These are phyloP conservation scores for Fraxinus paxiana DNA, from an alignment of 305 asterid genomes.

Conservation along the genomic window DNA sequence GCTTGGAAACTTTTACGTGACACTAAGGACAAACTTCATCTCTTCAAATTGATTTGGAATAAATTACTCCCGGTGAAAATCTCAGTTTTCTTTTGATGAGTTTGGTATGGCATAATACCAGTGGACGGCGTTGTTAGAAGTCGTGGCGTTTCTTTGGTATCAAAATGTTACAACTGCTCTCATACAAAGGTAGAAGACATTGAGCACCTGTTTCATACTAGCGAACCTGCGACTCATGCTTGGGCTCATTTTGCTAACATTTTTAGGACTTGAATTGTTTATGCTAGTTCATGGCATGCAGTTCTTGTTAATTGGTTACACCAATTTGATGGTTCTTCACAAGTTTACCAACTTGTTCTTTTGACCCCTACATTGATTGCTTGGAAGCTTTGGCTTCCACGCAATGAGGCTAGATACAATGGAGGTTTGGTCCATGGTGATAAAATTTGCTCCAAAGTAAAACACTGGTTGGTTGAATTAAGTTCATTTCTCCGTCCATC, in stretches of 20 bases:
- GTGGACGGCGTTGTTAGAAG: not conserved
- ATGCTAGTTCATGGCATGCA: not conserved
- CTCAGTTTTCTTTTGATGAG: not conserved
- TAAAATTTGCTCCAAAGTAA: no score
- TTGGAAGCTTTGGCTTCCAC: no score
- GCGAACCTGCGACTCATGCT: not conserved
- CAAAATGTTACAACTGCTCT: not conserved
- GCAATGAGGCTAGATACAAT: no score
- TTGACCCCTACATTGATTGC: no score
- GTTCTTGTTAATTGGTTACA: not conserved
- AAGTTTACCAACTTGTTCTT: no score
- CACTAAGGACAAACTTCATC: no score
- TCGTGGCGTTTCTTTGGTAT: not conserved
- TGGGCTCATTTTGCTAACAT: not conserved
- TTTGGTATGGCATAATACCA: not conserved
- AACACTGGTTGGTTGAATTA: no score
- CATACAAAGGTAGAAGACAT: not conserved
- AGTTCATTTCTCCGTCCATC: no score
- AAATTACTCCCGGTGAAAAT: not conserved
- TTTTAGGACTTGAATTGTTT: not conserved
- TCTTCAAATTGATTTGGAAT: not conserved
- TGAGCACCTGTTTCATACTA: not conserved
- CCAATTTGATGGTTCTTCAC: not conserved
- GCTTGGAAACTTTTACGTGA: no score
- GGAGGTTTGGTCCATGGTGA: no score